phyloP scores from a whole-genome alignment of 2,329 filamentous ascomycete species.

The Xylaria sp. region DNA sequence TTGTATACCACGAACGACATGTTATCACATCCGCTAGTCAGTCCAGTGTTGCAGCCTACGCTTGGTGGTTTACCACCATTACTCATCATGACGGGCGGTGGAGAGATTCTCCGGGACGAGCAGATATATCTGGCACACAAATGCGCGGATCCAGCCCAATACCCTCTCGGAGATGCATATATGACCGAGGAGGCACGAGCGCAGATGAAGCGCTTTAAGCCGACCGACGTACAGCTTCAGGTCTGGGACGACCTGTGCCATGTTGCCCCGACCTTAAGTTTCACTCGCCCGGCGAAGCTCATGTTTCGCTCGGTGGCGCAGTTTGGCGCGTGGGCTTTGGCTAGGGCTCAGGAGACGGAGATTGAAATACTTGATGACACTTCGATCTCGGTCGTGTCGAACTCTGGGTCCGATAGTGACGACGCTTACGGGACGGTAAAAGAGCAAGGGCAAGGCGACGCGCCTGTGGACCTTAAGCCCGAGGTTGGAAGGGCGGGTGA shows the following conservation, averaged over 20 bases:
- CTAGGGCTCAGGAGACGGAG: slow-evolving; percentile 74
- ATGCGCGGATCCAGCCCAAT: slow-evolving; percentile 79
- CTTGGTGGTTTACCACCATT: slow-evolving; percentile 88
- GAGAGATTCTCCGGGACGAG: slow-evolving; percentile 88
- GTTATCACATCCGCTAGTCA: slow-evolving; percentile 84
- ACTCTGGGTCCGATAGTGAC: slow-evolving; percentile 42
- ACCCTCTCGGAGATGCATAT: slow-evolving; percentile 67
- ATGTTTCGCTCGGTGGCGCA: slow-evolving; percentile 94
- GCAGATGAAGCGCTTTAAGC: slow-evolving; percentile 67
- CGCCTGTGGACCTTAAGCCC: slow-evolving; percentile 24
- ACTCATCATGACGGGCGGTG: slow-evolving; percentile 83
- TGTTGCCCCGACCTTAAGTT: slow-evolving; percentile 89
- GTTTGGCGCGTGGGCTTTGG: slow-evolving; percentile 89
- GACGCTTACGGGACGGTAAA: slow-evolving; percentile 34
- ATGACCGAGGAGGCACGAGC: slow-evolving; percentile 65
- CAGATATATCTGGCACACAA: slow-evolving; percentile 96
- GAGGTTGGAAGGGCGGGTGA: slow-evolving; percentile 86
- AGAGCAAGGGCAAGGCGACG: slow-evolving; percentile 24
- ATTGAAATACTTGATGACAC: slow-evolving; percentile 85
- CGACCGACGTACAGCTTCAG: slow-evolving; percentile 91
- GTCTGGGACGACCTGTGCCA: slow-evolving; percentile 97
- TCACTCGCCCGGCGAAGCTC: slow-evolving; percentile 91
- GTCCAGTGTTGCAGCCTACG: slow-evolving; percentile 83
- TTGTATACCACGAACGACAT: slow-evolving; percentile 83
- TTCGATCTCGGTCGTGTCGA: slow-evolving; percentile 72